Evolutionary conservation across 305 asterid genomes (phyloP).

Genomic region (Petunia hybrid): DNA sequence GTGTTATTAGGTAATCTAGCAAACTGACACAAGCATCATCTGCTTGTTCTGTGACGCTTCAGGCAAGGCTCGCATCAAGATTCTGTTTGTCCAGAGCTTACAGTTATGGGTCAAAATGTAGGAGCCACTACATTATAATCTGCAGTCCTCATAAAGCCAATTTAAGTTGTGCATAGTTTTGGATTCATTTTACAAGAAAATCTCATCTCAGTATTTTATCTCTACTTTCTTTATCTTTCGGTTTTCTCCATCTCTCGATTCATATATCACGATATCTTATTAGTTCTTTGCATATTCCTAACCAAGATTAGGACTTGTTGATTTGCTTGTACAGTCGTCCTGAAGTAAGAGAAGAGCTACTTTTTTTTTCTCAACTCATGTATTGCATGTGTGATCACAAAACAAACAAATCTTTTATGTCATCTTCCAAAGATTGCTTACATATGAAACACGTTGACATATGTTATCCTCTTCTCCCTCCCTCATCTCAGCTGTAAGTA

Average conservation of each 20-base stretch:
- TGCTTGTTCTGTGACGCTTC: neutral
- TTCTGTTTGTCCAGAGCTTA: neutral
- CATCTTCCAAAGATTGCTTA: neutral
- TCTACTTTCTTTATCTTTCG: neutral
- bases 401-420: too few species aligned
- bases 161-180: neutral
- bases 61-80: neutral
- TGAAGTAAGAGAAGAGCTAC: neutral
- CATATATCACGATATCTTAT: neutral
- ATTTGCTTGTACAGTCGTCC: neutral
- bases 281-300: conserved; percentile 16
- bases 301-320: neutral
- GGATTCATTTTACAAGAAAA: neutral
- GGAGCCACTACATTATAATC: neutral
- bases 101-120: neutral
- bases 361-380: conserved; percentile 19
- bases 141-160: neutral
- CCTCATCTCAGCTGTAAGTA: neutral
- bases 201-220: neutral
- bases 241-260: too few species aligned
- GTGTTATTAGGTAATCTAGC: neutral
- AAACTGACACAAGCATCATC: neutral
- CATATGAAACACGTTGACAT: neutral
- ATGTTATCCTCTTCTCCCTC: neutral
- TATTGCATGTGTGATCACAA: neutral